Evolutionary conservation across 768 basidiomycete species (phyloP), one percentile per base, ranked within the genome.

Genomic region (Suillus cothurnatus): DNA sequence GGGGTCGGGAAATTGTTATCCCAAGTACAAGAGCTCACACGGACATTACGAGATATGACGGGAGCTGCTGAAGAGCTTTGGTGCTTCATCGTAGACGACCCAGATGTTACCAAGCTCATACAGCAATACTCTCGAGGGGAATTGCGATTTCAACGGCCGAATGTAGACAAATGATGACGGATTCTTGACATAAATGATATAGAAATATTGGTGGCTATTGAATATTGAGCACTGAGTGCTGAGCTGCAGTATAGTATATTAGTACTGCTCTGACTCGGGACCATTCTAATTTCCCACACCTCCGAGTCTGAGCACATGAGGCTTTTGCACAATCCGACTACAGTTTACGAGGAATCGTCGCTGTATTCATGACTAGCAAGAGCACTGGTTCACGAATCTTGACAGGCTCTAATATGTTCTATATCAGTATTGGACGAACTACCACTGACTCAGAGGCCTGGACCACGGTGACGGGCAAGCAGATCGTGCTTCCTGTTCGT

Each of bases 401-500:
- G n/a, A 39, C 62, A 36, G 36, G 47, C 26, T 9, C 45, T 6
- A 45, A 64, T 34, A 39, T 4, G 12, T 39, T 58, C 57, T 17
- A 53, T 28, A 2, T 32, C 62, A 23, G 57, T 34, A 45, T 45
- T 11, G 43, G 23, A 39, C 65, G 68, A 31, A 70, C n/a, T 47
- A 62, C 57, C 43, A 1, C 26, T 52, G 93, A 92, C 71, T 9
- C 8, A 32, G 34, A 9, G 62, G 84, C 86, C 65, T 93, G 90
- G 88, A 81, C 75, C 31, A 95, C 95, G 0, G 91, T 93, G 0
- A 78, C 83, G 52, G 95, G 95, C 15, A 98, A 98, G 81, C 84
- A 85, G 68, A 95, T 99, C 65, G 87, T 94, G 0, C 87, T 99
- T 4, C 95, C 96, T 32, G 91, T 99, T 31, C 86, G 97, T 62